Percentiles rank a stretch among this genome's conserved stretches.
phyloP scores from a whole-genome alignment of 179 eudicot genomes.

The Corrigiola litoralis region DNA sequence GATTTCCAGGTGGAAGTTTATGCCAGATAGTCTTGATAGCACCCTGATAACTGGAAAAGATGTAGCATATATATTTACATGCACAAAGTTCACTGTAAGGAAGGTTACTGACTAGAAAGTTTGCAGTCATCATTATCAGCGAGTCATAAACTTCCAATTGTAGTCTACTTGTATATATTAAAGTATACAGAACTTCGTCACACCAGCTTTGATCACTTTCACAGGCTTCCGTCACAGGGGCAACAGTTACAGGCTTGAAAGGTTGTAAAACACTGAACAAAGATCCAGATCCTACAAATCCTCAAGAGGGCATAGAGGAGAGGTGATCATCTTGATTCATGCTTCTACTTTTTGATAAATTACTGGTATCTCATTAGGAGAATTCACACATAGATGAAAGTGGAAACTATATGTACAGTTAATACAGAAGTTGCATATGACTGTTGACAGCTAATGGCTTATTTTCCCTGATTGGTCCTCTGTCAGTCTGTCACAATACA shows the following conservation, averaged over 20 bases:
- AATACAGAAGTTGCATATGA: background rate
- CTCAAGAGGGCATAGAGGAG: constrained; percentile 69
- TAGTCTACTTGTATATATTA: background rate
- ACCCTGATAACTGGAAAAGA: background rate
- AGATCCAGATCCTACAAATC: constrained; percentile 89
- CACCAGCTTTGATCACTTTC: constrained; percentile 14
- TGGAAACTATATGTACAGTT: too few relatives aligned
- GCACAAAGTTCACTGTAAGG: background rate
- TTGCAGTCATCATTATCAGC: too few relatives aligned
- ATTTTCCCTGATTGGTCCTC: background rate
- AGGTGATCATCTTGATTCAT: constrained; percentile 40
- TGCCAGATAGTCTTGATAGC: too few relatives aligned
- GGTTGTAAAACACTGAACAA: constrained; percentile 94
- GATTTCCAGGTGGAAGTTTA: too few relatives aligned
- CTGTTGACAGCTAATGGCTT: background rate
- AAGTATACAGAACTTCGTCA: background rate
- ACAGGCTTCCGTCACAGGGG: constrained; percentile 80
- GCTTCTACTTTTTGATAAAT: background rate
- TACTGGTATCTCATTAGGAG: background rate
- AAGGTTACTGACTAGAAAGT: background rate
- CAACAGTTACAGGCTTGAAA: constrained; percentile 74
- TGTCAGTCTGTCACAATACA: too few relatives aligned
- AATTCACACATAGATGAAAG: background rate
- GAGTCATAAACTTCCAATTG: too few relatives aligned
- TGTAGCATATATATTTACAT: background rate